phyloP scores from a whole-genome alignment of 345 rosid species.

The Rhizophora mangle region DNA sequence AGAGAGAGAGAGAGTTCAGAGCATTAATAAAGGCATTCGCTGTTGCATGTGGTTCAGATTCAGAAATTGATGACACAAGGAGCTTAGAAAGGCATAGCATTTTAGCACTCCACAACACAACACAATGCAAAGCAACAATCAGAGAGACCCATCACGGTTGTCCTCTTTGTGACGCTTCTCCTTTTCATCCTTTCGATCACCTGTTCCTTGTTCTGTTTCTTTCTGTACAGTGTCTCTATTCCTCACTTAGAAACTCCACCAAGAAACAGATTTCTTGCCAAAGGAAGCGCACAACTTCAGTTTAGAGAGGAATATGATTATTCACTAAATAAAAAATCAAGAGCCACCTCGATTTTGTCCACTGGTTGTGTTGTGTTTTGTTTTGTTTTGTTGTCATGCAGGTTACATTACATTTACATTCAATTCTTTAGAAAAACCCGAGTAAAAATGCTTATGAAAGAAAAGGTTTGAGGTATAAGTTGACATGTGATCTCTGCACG shows the following conservation, averaged over 20 bases:
- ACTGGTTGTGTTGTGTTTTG: neutral
- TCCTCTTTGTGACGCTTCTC: slow-evolving; percentile 25
- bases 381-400: neutral
- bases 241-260: neutral
- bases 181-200: slow-evolving; percentile 28
- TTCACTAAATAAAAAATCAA: neutral
- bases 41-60: slow-evolving; percentile 36
- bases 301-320: neutral
- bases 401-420: neutral
- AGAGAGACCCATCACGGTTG: slow-evolving; percentile 11
- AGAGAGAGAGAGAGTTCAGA: slow-evolving; percentile 23
- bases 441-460: no score
- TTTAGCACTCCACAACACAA: slow-evolving; percentile 2
- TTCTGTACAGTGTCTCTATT: neutral
- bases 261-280: slow-evolving; percentile 1
- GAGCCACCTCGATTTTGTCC: neutral
- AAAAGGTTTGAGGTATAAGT: no score
- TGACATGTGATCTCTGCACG: no score
- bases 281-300: neutral
- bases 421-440: no score
- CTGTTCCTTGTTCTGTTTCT: slow-evolving; percentile 1
- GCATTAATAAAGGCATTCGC: slow-evolving; percentile 39
- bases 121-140: slow-evolving; percentile 6
- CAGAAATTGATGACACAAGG: slow-evolving; percentile 46
- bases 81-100: neutral